Evolutionary conservation across 2,329 filamentous ascomycete species (phyloP), one percentile per base, ranked within the genome.

Genomic region (Tetracladium maxilliforme): DNA sequence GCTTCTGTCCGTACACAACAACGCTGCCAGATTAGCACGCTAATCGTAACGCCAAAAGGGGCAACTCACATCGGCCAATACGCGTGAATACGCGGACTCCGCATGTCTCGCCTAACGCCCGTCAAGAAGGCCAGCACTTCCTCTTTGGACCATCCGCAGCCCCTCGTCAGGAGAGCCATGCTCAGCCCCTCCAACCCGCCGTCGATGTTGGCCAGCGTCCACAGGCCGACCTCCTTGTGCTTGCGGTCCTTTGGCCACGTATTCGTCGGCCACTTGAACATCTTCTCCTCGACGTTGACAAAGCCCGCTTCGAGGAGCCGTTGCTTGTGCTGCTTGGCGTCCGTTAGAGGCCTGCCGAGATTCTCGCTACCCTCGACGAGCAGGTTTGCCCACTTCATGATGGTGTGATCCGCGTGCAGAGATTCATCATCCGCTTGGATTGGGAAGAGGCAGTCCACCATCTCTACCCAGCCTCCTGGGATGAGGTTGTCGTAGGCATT

Each of bases 211-310:
- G 5, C 10, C 22, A 10, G 15, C 22, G 17, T 9, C 6, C 19
- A 26, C 22, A 21, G 5, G n/a, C 44, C 61, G 28, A 62, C 49
- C 25, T 55, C 47, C 30, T 54, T 58, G 21, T 61, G 45, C 10
- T 42, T 52, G 12, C 48, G 41, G 24, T 66, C 54, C 24, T 44
- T 51, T 1, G 60, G 48, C 63, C 62, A 68, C 1, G 44, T 41
- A 10, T 56, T 58, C 6, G 59, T 49, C 0, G 63, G 61, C 7
- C 64, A 43, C 36, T 61, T 56, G 33, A 51, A 48, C 6, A 45
- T 42, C 11, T 42, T 37, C 15, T 52, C 47, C 4, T 39, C 37
- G 4, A 61, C 40, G 26, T 59, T 49, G 11, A 47, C 38, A 23
- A 55, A 61, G 0, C 57, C 58, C 2, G 51, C 51, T 10, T 43